Evolutionary conservation across 495 filamentous ascomycete species (phyloP).

Genomic region (Podospora bellae-mahoneyi): DNA sequence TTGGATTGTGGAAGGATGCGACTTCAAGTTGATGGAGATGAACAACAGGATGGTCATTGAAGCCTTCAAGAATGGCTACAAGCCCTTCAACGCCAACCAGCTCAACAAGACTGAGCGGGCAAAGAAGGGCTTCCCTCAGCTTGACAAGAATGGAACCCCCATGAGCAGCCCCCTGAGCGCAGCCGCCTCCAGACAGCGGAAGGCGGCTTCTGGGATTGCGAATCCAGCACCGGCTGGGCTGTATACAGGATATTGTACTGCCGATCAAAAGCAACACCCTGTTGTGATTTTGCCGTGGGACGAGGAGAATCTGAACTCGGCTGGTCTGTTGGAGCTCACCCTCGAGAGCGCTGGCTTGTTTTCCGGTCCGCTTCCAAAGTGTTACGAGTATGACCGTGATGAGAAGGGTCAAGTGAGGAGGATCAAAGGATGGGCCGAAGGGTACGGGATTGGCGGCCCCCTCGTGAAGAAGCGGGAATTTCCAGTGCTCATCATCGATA

Average conservation of each 20-base stretch:
- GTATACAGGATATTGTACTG: conserved; percentile 37
- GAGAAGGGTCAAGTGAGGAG: conserved; percentile 8
- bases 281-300: conserved; percentile 43
- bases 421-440: conserved; percentile 40
- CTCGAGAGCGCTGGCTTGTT: conserved; percentile 37
- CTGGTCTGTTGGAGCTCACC: conserved; percentile 31
- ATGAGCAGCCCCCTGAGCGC: not conserved
- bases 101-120: conserved; percentile 23
- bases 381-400: conserved; percentile 32
- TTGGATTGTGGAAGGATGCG: conserved; percentile 37
- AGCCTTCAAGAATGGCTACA: conserved; percentile 34
- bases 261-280: conserved; percentile 30
- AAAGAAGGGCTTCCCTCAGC: conserved; percentile 16
- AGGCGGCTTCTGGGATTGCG: conserved; percentile 13
- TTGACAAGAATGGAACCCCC: conserved; percentile 8
- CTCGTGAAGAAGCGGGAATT: conserved; percentile 38
- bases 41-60: conserved; percentile 38
- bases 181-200: conserved; percentile 7
- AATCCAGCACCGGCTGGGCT: conserved; percentile 27
- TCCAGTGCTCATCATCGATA: conserved; percentile 44
- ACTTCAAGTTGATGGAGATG: conserved; percentile 17
- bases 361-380: conserved; percentile 31
- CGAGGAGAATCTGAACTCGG: conserved; percentile 25
- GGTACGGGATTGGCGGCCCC: conserved; percentile 39
- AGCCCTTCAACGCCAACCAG: conserved; percentile 29